Conservation (phyloP, 805 yeast species). For the Yamadazyma akitaensis region DNA sequence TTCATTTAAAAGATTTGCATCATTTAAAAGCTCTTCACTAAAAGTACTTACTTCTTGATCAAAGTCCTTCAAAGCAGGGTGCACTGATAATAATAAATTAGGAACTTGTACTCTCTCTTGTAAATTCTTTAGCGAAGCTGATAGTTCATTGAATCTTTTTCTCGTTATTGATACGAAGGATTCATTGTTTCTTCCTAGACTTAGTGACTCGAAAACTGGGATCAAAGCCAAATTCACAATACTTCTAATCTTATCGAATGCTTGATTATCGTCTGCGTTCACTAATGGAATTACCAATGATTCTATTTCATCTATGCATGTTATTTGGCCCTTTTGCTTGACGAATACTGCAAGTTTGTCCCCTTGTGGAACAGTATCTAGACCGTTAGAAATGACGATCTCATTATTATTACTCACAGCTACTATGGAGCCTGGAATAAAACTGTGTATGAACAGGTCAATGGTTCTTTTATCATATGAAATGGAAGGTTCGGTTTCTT, state of each 20-base stretch:
- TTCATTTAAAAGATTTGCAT: conserved; percentile 58
- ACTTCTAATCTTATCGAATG: conserved; percentile 54
- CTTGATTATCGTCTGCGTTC: conserved; percentile 13
- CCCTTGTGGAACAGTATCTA: conserved; percentile 1
- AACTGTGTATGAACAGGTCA: conserved; percentile 18
- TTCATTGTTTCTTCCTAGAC: conserved; percentile 35
- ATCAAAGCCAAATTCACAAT: conserved; percentile 62
- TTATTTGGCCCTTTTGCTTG: conserved; percentile 38
- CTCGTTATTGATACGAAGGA: conserved; percentile 38
- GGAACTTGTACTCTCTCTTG: conserved; percentile 70
- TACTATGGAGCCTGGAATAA: conserved; percentile 20
- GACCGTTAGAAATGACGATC: conserved; percentile 11
- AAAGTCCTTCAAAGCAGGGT: conserved; percentile 40
- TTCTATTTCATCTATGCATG: conserved; percentile 5
- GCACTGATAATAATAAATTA: conserved; percentile 50
- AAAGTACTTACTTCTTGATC: conserved; percentile 24
- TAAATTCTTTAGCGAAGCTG: conserved; percentile 61
- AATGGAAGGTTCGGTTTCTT: background rate
- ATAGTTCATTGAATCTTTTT: conserved; percentile 65
- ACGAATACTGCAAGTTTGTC: conserved; percentile 32
- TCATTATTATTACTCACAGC: conserved; percentile 12
- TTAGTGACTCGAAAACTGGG: conserved; percentile 56
- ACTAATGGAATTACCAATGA: conserved; percentile 7
- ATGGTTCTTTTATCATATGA: conserved; percentile 7
- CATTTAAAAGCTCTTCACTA: conserved; percentile 38